Base-by-base conservation (phyloP, 768 basidiomycete genomes). In the Leucocoprinus birnbaumii region DNA sequence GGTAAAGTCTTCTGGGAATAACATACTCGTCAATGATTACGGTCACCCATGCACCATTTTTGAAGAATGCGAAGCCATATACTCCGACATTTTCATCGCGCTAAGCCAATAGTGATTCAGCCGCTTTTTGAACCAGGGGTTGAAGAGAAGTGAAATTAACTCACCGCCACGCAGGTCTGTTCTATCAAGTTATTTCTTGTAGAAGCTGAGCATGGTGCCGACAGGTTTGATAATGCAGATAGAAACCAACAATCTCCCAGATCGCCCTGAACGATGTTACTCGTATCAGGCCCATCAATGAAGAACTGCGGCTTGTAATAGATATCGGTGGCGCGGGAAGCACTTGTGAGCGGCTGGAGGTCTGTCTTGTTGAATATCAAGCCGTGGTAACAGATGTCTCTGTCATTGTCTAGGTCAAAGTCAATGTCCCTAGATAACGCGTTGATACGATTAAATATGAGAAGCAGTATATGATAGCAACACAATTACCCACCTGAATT, bases 221-320 rank as follows among this genome's bases (percentile, higher is more conserved):
- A n/a, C n/a, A n/a, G n/a, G 2, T 77, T 80, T 1, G 80, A 72
- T 11, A 83, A 62, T 1, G 80, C 82, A 7, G 75, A 76, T 5
- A 84, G 59, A 61, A 84, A 81, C 79, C 79, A 83, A 59, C 81
- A 83, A 58, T 84, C 77, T 0, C 76, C 79, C 18, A 82, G 60
- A 2, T 59, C 63, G 10, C 82, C 82, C 67, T 82, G 81, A 1
- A 76, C 68, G 35, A 82, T 75, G 57, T 82, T 80, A 49, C 72
- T 74, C 1, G 73, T 73, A 44, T 71, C 70, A 0, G 76, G 71
- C 21, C 73, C 78, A 46, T 77, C 70, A 16, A 73, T 63, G 58
- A 77, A 78, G 63, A 82, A 83, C 27, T 73, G 67, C 1, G 80
- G 80, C 1, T 78, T 71, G 13, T 78, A 71, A 56, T 82, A 84